Percentiles rank a stretch among this genome's conserved stretches.
Evolutionary conservation across 2,329 filamentous ascomycete genomes (phyloP).

Genomic region (Ophiostoma sp.): DNA sequence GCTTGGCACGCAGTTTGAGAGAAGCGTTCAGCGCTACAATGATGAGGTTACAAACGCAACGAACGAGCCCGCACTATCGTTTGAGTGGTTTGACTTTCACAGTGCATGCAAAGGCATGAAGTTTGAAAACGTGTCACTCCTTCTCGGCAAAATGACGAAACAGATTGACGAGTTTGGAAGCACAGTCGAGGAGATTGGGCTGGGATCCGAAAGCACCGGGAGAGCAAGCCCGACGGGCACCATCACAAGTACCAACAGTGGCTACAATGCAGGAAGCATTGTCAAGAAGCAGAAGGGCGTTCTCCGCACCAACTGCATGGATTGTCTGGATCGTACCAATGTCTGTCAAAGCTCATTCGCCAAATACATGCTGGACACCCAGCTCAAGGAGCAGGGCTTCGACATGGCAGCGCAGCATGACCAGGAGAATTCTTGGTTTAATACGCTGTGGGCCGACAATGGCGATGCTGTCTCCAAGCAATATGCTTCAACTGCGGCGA

Average conservation of each 20-base stretch:
- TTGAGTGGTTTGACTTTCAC: constrained; percentile 99
- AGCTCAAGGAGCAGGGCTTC: constrained; percentile 70
- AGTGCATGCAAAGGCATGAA: constrained; percentile 90
- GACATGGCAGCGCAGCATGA: constrained; percentile 70
- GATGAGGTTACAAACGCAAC: constrained; percentile 41
- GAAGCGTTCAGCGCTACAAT: constrained; percentile 61
- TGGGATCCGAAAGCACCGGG: not conserved
- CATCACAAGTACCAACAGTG: not conserved
- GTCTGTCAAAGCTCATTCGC: constrained; percentile 91
- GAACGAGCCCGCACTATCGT: constrained; percentile 47
- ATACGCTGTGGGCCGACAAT: constrained; percentile 94
- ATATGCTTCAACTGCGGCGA: constrained; percentile 88
- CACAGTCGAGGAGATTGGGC: constrained; percentile 49
- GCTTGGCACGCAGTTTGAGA: constrained; percentile 73
- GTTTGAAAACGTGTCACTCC: constrained; percentile 84
- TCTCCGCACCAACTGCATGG: constrained; percentile 96
- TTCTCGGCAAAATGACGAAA: constrained; percentile 64
- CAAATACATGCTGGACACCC: constrained; percentile 71
- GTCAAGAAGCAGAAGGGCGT: constrained; percentile 61
- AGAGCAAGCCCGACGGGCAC: constrained; percentile 7
- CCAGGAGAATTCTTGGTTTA: constrained; percentile 85
- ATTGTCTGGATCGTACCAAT: constrained; percentile 92
- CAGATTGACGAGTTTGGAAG: constrained; percentile 68
- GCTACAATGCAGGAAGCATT: constrained; percentile 31
- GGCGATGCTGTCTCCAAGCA: constrained; percentile 93